phyloP scores from a whole-genome alignment of 2,329 filamentous ascomycete species.

The Curvularia spicifera region DNA sequence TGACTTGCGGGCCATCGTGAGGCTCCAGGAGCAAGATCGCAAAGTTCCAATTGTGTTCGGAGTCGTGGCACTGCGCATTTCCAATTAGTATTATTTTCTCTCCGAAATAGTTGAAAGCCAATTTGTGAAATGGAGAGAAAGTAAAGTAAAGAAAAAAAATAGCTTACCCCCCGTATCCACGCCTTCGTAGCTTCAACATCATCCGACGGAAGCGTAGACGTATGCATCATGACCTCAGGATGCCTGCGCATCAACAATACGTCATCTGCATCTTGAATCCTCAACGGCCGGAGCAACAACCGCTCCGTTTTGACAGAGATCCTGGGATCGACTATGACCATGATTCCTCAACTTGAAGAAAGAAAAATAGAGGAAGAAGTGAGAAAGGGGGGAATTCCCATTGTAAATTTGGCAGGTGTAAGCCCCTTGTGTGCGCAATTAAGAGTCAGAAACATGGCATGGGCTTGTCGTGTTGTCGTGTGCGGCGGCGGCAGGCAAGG shows the following conservation, averaged over 20 bases:
- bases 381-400: constrained; percentile 21
- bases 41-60: constrained; percentile 61
- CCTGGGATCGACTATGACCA: constrained; percentile 45
- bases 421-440: constrained; percentile 1
- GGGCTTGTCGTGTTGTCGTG: constrained; percentile 24
- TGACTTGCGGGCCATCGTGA: constrained; percentile 38
- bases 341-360: constrained; percentile 18
- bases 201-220: constrained; percentile 58
- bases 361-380: neutral
- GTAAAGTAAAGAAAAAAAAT: neutral
- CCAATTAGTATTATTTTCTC: neutral
- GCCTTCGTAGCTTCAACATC: constrained; percentile 50
- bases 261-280: constrained; percentile 58
- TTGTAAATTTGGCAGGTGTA: constrained; percentile 7
- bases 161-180: constrained; percentile 48
- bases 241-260: constrained; percentile 62
- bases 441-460: constrained; percentile 3
- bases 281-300: constrained; percentile 61
- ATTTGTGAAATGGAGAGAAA: too few relatives aligned
- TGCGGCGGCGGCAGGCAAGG: too few relatives aligned
- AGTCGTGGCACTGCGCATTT: constrained; percentile 30
- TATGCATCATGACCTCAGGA: constrained; percentile 69
- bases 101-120: too few relatives aligned
- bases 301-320: constrained; percentile 56
- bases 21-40: constrained; percentile 51